phyloP scores from a whole-genome alignment of 768 basidiomycete species.

The Kwoniella heveanensis region DNA sequence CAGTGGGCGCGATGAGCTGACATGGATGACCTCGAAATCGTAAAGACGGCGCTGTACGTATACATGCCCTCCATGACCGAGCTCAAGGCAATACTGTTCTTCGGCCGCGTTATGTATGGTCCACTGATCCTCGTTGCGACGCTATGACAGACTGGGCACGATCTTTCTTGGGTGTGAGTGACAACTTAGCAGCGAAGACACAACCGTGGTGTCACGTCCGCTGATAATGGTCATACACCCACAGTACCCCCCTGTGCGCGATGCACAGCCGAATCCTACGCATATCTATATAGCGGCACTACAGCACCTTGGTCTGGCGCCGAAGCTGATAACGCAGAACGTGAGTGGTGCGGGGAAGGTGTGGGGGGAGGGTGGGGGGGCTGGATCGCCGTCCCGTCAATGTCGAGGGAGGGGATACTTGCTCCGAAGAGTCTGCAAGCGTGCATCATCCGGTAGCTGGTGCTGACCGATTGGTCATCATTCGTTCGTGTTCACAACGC shows the following conservation, averaged over 20 bases:
- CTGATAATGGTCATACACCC: not conserved
- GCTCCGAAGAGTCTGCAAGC: too few relatives aligned
- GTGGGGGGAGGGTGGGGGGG: too few relatives aligned
- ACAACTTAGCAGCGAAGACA: not conserved
- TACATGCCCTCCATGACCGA: not conserved
- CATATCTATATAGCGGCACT: constrained; percentile 85
- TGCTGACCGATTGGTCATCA: too few relatives aligned
- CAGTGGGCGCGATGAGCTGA: constrained; percentile 7
- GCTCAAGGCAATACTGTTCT: too few relatives aligned
- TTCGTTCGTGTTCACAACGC: too few relatives aligned
- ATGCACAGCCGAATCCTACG: constrained; percentile 80
- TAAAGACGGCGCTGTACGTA: constrained; percentile 70
- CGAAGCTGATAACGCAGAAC: constrained; percentile 67
- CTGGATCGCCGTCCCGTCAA: too few relatives aligned
- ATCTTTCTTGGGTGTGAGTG: constrained; percentile 47
- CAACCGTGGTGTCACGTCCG: too few relatives aligned
- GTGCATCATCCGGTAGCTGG: too few relatives aligned
- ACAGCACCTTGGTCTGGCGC: constrained; percentile 67
- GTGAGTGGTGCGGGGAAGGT: too few relatives aligned
- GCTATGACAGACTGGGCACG: constrained; percentile 69
- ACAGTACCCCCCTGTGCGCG: constrained; percentile 81
- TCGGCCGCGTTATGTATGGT: constrained; percentile 1
- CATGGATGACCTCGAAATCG: too few relatives aligned
- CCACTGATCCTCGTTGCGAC: too few relatives aligned
- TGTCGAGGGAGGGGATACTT: too few relatives aligned